These are phyloP conservation scores for Tricholoma sp. DNA, from an alignment of 768 basidiomycete genomes.

Conservation along the genomic window DNA sequence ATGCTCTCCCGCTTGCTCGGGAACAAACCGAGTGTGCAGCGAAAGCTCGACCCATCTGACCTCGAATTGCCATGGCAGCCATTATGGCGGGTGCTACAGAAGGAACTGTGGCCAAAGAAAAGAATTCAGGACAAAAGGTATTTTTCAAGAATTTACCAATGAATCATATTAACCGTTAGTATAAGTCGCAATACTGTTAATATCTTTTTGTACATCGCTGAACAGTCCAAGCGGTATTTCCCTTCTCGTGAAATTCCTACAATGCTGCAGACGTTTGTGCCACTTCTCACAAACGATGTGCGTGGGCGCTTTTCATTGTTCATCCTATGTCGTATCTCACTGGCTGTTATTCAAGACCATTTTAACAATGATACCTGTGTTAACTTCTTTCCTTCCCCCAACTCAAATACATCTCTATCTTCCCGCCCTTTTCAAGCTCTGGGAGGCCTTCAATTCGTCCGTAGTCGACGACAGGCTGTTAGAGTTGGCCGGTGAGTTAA, in stretches of 20 bases:
- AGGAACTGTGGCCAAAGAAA: slow-evolving; percentile 71
- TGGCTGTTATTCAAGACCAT: slow-evolving; percentile 39
- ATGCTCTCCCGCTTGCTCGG: slow-evolving; percentile 69
- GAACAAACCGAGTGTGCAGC: slow-evolving; percentile 57
- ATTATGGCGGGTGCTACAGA: slow-evolving; percentile 69
- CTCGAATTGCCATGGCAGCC: slow-evolving; percentile 70
- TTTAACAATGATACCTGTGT: slow-evolving; percentile 66
- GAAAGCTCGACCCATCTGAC: slow-evolving; percentile 63
- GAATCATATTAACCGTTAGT: slow-evolving; percentile 4
- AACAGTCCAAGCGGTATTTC: slow-evolving; percentile 68
- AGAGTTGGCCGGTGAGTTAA: slow-evolving; percentile 62
- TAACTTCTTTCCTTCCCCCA: slow-evolving; percentile 75
- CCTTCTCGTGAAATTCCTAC: slow-evolving; percentile 55
- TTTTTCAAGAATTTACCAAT: slow-evolving; percentile 17
- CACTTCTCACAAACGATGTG: slow-evolving; percentile 67
- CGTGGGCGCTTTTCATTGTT: slow-evolving; percentile 17
- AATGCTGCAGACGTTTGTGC: slow-evolving; percentile 71
- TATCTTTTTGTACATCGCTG: slow-evolving; percentile 69
- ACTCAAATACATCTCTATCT: slow-evolving; percentile 62
- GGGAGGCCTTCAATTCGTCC: slow-evolving; percentile 76
- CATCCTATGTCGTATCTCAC: background rate
- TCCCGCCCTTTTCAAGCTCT: slow-evolving; percentile 66
- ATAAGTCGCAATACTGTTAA: slow-evolving; percentile 60
- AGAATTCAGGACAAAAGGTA: slow-evolving; percentile 56
- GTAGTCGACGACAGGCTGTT: slow-evolving; percentile 71